Base-by-base conservation (phyloP, 2,329 filamentous ascomycete genomes). In the Thielaviopsis musarum region DNA sequence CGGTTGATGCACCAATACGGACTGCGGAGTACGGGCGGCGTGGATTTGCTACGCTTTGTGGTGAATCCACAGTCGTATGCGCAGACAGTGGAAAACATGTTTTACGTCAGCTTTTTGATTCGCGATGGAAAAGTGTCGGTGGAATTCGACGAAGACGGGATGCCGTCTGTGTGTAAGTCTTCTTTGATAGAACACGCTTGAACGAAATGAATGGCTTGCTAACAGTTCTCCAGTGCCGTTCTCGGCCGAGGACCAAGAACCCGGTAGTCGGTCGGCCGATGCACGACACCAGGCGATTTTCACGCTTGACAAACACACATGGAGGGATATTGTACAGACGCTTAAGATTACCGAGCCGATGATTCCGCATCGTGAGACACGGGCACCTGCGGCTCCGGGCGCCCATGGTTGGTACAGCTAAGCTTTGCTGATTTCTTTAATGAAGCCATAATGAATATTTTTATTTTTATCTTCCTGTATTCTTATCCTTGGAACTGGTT, bases 21-120 rank as follows among this genome's bases (percentile, higher is more conserved):
- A 2, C 73, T 95, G 15, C 78, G 82, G 13, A 75, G 77, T 19
- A 82, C 83, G 1, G 84, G 83, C 1, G 87, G 88, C 17, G 80
- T 95, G 3, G 82, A 87, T 56, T 72, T 96, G 13, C 85, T 96
- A 69, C 83, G 86, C 57, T 97, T 96, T 65, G 88, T 90, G 49
- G 80, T 97, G 64, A 95, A 98, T 65, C 93, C 93, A 0, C 75
- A 75, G 48, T 95, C 89, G 0, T 98, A 97, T 66, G 88, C 88
- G 0, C 93, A 98, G 70, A 95, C 90, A 0, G 84, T 98, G 6
- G 93, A 98, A 69, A 98, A 98, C 66, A 76, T 98, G 66, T 98
- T 98, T 70, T 97, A 97, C 69, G 81, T 95, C 65, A 94, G 88
- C 68, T 98, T 98, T 67, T 73, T 98, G 62, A 89, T 97, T 62